Percentiles rank a stretch among this genome's conserved stretches.
These are phyloP conservation scores for Talaromyces piceae DNA, from an alignment of 2,329 filamentous ascomycete species.

Conservation along the genomic window DNA sequence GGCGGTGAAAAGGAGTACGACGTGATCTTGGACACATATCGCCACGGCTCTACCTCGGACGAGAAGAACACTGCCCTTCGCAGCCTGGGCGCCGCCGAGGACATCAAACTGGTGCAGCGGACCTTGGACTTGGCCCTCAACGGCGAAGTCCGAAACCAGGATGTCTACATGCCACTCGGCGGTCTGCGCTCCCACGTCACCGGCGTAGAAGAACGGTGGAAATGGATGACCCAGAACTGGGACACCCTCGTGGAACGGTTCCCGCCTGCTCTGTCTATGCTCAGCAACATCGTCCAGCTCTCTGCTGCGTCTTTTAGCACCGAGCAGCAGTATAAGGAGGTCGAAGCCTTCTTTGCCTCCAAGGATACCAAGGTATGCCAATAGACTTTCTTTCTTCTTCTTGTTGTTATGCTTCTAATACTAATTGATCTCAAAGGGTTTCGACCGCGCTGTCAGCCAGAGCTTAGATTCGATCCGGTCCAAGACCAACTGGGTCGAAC, in stretches of 20 bases:
- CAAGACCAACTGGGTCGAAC: slow-evolving; percentile 72
- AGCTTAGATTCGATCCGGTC: slow-evolving; percentile 76
- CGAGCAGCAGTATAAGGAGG: slow-evolving; percentile 63
- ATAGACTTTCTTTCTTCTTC: slow-evolving; percentile 3
- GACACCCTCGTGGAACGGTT: slow-evolving; percentile 72
- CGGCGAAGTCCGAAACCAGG: slow-evolving; percentile 84
- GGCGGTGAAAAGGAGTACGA: slow-evolving; percentile 85
- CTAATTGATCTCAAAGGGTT: slow-evolving; percentile 46
- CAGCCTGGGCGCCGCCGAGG: slow-evolving; percentile 68
- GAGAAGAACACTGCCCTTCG: slow-evolving; percentile 90
- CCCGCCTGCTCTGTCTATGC: slow-evolving; percentile 77
- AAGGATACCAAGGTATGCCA: slow-evolving; percentile 65
- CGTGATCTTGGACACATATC: slow-evolving; percentile 66
- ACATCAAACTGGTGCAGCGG: slow-evolving; percentile 71
- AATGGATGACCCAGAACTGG: slow-evolving; percentile 84
- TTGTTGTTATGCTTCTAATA: neutral
- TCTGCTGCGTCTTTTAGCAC: slow-evolving; percentile 74
- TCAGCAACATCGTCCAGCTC: slow-evolving; percentile 76
- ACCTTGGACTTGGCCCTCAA: slow-evolving; percentile 69
- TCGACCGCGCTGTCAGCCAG: slow-evolving; percentile 83
- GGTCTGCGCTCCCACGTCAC: slow-evolving; percentile 69
- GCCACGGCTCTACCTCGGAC: slow-evolving; percentile 66
- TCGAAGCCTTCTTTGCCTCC: slow-evolving; percentile 71
- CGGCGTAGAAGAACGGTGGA: slow-evolving; percentile 73
- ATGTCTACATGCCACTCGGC: slow-evolving; percentile 81